A percentile compares a stretch with the other conserved stretches of the same genome.
These are phyloP conservation scores for Prunus mume DNA, from an alignment of 306 rosid species.

Conservation along the genomic window DNA sequence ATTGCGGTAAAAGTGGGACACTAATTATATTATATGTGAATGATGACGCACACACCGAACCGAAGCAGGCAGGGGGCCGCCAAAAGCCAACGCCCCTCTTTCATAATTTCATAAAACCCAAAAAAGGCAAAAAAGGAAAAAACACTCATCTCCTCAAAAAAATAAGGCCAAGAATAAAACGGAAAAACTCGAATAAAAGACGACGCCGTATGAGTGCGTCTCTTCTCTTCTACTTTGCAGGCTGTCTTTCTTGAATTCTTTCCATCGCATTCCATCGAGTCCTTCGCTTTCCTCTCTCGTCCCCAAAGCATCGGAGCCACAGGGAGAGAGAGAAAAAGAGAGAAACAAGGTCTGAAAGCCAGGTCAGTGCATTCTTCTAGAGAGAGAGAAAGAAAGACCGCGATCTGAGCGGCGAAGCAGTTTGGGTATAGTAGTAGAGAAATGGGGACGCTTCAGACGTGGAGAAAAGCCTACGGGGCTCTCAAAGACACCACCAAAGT, in stretches of 20 bases:
- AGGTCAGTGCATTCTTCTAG: constrained; percentile 23
- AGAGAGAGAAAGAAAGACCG: not conserved
- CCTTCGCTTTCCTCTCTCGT: constrained; percentile 39
- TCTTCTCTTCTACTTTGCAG: constrained; percentile 4
- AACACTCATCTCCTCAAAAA: not conserved
- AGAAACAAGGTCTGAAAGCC: constrained; percentile 39
- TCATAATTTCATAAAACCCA: not conserved
- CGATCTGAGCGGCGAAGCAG: constrained; percentile 32
- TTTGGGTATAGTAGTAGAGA: not conserved
- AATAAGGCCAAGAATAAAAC: not conserved
- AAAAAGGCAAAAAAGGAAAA: not conserved
- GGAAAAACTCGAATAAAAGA: not conserved
- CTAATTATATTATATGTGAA: not conserved
- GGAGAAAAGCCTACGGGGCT: constrained; percentile 98
- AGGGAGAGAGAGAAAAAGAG: constrained; percentile 29
- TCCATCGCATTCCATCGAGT: not conserved
- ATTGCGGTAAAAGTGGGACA: not conserved
- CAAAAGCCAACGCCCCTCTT: not conserved
- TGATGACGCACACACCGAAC: constrained; percentile 28
- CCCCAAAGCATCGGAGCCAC: constrained; percentile 13
- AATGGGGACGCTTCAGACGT: constrained; percentile 96
- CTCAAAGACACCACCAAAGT: constrained; percentile 94
- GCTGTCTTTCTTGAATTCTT: not conserved
- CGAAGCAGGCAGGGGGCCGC: constrained; percentile 18
- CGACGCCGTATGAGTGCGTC: not conserved